Evolutionary conservation across 768 basidiomycete genomes (phyloP).

Genomic region (Tylopilus sp.): DNA sequence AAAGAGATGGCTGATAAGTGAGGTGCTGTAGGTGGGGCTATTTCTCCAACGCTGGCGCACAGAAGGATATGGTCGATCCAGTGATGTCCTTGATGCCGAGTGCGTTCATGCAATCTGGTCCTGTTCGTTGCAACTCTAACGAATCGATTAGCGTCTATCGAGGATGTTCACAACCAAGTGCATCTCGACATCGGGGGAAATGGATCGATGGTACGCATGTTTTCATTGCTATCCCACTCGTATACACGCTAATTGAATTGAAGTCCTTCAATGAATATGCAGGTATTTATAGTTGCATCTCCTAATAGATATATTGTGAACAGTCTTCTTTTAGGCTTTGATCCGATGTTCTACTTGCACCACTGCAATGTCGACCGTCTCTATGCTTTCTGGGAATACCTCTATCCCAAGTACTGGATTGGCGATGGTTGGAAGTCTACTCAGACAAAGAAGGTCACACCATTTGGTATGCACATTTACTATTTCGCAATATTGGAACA

Average conservation of each 20-base stretch:
- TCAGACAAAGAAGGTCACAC: background rate
- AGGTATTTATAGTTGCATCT: conserved; percentile 2
- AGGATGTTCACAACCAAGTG: conserved; percentile 19
- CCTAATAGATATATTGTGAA: background rate
- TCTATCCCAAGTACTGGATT: conserved; percentile 18
- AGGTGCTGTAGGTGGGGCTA: conserved; percentile 19
- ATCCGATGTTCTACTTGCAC: conserved; percentile 21
- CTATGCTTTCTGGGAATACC: conserved; percentile 20
- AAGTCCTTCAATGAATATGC: conserved; percentile 18
- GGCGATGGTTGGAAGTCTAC: conserved; percentile 9
- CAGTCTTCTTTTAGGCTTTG: conserved; percentile 3
- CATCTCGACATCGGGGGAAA: conserved; percentile 17
- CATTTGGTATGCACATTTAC: conserved; percentile 7
- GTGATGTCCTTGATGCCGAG: conserved; percentile 4
- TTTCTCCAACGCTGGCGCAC: conserved; percentile 7
- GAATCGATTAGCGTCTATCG: conserved; percentile 8
- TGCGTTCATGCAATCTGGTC: background rate
- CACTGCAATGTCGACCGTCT: conserved; percentile 19
- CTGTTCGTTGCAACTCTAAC: background rate
- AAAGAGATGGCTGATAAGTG: background rate
- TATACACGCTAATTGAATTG: background rate
- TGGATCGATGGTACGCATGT: conserved; percentile 13
- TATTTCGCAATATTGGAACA: background rate
- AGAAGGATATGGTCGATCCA: background rate
- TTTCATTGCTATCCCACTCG: background rate